These are phyloP conservation scores for Rhodotorula sp. DNA, from an alignment of 1,284 basidiomycete genomes.

Conservation along the genomic window DNA sequence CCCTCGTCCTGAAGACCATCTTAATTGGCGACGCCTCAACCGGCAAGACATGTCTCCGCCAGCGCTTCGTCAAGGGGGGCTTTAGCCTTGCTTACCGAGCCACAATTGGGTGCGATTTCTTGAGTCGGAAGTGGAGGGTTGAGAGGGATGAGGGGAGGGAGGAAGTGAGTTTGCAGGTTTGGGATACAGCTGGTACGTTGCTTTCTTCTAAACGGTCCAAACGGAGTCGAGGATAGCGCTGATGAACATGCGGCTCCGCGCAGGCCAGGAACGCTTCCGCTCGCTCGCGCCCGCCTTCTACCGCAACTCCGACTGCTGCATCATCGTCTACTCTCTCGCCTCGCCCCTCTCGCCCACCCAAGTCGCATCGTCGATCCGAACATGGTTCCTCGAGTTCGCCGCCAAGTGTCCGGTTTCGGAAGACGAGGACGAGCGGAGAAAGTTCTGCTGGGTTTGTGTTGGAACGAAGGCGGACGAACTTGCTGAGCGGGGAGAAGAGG, in stretches of 20 bases:
- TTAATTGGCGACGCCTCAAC: slow-evolving; percentile 33
- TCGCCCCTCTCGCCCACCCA: slow-evolving; percentile 45
- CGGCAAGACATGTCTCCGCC: slow-evolving; percentile 41
- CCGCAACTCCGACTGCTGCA: slow-evolving; percentile 71
- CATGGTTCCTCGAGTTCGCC: slow-evolving; percentile 74
- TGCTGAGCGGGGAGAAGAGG: neutral
- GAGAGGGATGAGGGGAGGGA: slow-evolving; percentile 48
- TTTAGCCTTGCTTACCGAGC: slow-evolving; percentile 72
- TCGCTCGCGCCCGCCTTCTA: slow-evolving; percentile 75
- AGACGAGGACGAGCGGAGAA: slow-evolving; percentile 56
- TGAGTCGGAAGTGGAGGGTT: slow-evolving; percentile 61
- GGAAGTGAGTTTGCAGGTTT: slow-evolving; percentile 67
- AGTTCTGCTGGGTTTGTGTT: slow-evolving; percentile 70
- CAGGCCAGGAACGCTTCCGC: slow-evolving; percentile 79
- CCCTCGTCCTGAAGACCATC: slow-evolving; percentile 26
- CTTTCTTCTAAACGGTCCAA: neutral
- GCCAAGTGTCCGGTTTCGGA: slow-evolving; percentile 59
- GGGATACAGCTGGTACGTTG: slow-evolving; percentile 54
- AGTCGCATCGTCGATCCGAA: slow-evolving; percentile 50
- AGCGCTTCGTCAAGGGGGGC: slow-evolving; percentile 21
- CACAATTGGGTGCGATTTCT: slow-evolving; percentile 80
- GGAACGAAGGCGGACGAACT: slow-evolving; percentile 64
- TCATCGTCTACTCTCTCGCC: slow-evolving; percentile 77
- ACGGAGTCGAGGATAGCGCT: neutral
- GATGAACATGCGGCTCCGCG: slow-evolving; percentile 58